phyloP scores from a whole-genome alignment of 805 yeast species.

The Candida vartiovaarae region DNA sequence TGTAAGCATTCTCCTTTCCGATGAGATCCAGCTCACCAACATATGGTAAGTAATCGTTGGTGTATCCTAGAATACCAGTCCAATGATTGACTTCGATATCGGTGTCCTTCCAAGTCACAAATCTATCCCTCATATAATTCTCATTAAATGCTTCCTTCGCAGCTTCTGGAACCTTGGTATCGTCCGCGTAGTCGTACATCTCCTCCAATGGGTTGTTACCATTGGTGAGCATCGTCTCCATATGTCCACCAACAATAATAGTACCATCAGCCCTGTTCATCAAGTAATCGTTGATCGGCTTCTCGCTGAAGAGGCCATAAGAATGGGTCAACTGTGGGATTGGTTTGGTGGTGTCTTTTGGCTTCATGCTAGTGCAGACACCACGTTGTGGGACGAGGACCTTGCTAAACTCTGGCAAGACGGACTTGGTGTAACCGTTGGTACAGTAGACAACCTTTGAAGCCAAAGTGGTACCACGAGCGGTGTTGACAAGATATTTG shows the following conservation, averaged over 20 bases:
- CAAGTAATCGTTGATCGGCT: conserved; percentile 27
- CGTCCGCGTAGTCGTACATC: conserved; percentile 29
- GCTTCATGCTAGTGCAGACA: conserved; percentile 24
- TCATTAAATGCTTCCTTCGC: conserved; percentile 19
- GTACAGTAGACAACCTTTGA: conserved; percentile 27
- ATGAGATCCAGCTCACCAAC: conserved; percentile 33
- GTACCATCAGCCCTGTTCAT: conserved; percentile 35
- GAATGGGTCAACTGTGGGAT: conserved; percentile 32
- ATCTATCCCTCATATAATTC: conserved; percentile 25
- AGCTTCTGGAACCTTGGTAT: conserved; percentile 24
- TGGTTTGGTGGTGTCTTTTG: conserved; percentile 12
- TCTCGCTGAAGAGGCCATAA: conserved; percentile 25
- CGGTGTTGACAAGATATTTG: conserved; percentile 27
- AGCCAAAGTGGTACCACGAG: conserved; percentile 25
- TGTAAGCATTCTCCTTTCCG: conserved; percentile 26
- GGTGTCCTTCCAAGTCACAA: conserved; percentile 27
- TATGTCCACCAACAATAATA: conserved; percentile 29
- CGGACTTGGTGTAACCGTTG: conserved; percentile 32
- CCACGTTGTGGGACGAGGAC: conserved; percentile 32
- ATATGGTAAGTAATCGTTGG: conserved; percentile 34
- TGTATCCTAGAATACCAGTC: conserved; percentile 43
- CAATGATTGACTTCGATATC: conserved; percentile 26
- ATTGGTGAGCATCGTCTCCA: conserved; percentile 5
- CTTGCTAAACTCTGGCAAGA: conserved; percentile 21
- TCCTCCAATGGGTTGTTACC: conserved; percentile 11